phyloP scores from a whole-genome alignment of 2,329 filamentous ascomycete species.

The Calonectria pseudoturangicola region DNA sequence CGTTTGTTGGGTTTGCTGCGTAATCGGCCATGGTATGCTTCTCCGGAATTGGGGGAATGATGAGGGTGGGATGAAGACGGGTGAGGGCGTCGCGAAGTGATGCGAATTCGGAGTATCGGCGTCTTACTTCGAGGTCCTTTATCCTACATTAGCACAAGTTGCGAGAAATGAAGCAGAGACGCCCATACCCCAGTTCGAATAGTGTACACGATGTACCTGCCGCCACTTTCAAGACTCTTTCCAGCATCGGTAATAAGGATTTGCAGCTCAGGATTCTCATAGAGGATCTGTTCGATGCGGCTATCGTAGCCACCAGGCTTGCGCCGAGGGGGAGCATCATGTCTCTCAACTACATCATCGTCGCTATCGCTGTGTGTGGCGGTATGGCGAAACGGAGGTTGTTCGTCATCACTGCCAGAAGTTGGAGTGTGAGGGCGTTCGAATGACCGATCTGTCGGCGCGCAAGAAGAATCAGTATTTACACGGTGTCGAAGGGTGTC shows the following conservation, averaged over 20 bases:
- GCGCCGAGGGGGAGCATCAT: conserved; percentile 71
- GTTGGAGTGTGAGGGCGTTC: conserved; percentile 83
- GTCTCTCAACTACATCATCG: conserved; percentile 66
- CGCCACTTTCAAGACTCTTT: conserved; percentile 94
- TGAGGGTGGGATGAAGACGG: conserved; percentile 93
- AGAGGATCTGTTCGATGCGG: conserved; percentile 96
- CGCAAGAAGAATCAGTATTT: conserved; percentile 39
- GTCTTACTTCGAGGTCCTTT: conserved; percentile 94
- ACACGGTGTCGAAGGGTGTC: conserved; percentile 15
- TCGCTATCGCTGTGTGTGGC: conserved; percentile 63
- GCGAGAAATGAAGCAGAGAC: background rate
- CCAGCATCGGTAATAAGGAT: conserved; percentile 96
- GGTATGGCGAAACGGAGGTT: conserved; percentile 64
- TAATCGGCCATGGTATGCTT: conserved; percentile 99
- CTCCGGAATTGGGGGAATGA: conserved; percentile 97
- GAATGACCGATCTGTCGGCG: conserved; percentile 64
- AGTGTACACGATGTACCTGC: conserved; percentile 97
- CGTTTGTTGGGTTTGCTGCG: conserved; percentile 96
- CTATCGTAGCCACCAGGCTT: conserved; percentile 95
- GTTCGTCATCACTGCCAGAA: conserved; percentile 80
- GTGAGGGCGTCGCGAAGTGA: conserved; percentile 92
- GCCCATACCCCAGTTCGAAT: conserved; percentile 90
- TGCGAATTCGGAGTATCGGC: conserved; percentile 97
- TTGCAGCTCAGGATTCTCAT: conserved; percentile 92
- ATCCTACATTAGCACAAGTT: conserved; percentile 25